phyloP scores from a whole-genome alignment of 2,329 filamentous ascomycete genomes.

The Arthrobotrys sinensis region DNA sequence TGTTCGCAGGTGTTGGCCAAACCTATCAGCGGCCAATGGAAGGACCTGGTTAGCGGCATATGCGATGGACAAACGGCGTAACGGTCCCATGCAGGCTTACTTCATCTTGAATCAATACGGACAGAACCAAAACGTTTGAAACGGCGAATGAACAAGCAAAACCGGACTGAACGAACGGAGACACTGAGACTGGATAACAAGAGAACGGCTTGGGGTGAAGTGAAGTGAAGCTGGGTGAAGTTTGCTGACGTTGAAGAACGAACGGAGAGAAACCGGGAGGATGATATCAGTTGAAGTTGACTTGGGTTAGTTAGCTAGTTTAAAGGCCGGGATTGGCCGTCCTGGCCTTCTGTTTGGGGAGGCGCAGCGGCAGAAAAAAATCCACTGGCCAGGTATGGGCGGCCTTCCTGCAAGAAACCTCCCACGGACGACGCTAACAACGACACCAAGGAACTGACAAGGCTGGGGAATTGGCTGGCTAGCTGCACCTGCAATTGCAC shows the following conservation, averaged over 20 bases:
- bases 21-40: conserved; percentile 71
- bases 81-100: conserved; percentile 23
- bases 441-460: neutral
- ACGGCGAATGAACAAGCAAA: neutral
- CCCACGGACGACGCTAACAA: conserved; percentile 10
- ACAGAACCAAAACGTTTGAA: conserved; percentile 1
- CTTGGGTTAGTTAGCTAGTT: neutral
- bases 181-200: neutral
- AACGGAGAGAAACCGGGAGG: conserved; percentile 21
- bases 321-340: conserved; percentile 40
- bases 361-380: conserved; percentile 55
- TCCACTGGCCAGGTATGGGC: neutral
- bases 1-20: conserved; percentile 95
- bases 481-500: too few species aligned
- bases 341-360: conserved; percentile 41
- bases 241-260: neutral
- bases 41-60: conserved; percentile 42
- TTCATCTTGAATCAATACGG: conserved; percentile 40
- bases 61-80: conserved; percentile 1
- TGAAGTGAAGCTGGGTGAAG: conserved; percentile 1
- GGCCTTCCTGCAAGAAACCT: neutral
- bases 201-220: neutral
- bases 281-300: conserved; percentile 41
- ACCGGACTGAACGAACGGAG: neutral
- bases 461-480: neutral